Evolutionary conservation across 768 basidiomycete genomes (phyloP), one percentile per base, ranked within the genome.

Genomic region (Pholiota conissans): DNA sequence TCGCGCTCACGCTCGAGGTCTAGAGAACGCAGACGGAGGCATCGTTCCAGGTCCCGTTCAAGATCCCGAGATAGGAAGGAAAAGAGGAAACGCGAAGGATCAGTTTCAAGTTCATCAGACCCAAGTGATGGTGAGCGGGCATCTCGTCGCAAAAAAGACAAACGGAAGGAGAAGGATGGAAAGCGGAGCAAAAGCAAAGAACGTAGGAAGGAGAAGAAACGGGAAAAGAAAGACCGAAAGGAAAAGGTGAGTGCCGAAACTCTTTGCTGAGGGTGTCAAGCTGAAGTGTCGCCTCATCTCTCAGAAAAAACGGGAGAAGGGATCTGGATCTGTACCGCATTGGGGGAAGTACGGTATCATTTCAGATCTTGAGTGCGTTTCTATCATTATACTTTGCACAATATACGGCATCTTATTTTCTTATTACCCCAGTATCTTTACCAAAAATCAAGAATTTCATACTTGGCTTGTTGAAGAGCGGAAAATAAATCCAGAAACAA

Each of bases 321-420:
- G 75, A 20, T 45, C 42, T 18, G 80, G 75, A 29, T 73, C 75
- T 26, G 81, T 82, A 9, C 76, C 84, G 16, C 87, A 93, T 62
- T 97, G 93, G 93, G 95, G 95, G 14, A 93, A 91, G 71, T 89
- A 90, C 71, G 95, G 95, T 2, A 81, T 91, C 54, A 93, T 97
- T 56, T 81, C 81, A 28, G 95, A 95, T 66, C 68, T 82, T 3
- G 93, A 96, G 94, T 96, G 64, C 67, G 91, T 79, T 13, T 84
- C 77, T 16, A 52, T 48, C 32, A 14, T 50, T 63, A 42, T 52
- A 9, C 24, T 46, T 27, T 49, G 14, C 40, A n/a, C n/a, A n/a
- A n/a, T n/a, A 50, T 20, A 22, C 5, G 13, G 35, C 13, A 22
- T 32, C 20, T 20, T 47, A 49, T n/a, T 55, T 47, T 13, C 14